Evolutionary conservation across 2,329 filamentous ascomycete genomes (phyloP), one percentile per base, ranked within the genome.

Genomic region (Gaeumannomyces sp.): DNA sequence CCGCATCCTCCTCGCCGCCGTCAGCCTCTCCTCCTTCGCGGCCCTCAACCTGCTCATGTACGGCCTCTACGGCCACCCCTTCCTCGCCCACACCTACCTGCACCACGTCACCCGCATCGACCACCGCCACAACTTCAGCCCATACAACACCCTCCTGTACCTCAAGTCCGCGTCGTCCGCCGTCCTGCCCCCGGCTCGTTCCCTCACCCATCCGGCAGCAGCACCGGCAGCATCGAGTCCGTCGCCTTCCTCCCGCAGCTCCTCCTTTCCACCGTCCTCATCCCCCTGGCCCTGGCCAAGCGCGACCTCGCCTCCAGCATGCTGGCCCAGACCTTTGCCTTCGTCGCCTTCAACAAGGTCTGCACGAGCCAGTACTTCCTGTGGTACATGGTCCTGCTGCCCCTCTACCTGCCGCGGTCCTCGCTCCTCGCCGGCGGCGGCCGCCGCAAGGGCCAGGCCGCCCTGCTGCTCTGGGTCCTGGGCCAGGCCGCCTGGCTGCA

Each of bases 341-440:
- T 99, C 76, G 95, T 98, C 4, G 89, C 93, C 0, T 98, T 98
- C 71, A 99, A 99, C 79, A 99, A 99, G 80, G 95, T 99, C 67
- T 98, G 94, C 83, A 99, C 95, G 3, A 97, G 93, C 72, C 94
- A 97, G 92, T 99, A 99, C 76, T 99, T 99, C 76, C 85, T 99
- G 62, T 99, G 95, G 95, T 98, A 99, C 77, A 88, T 97, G 77
- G 86, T 97, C 69, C 91, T 99, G 70, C 81, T 98, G 3, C 95
- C 95, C 0, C 88, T 97, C 62, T 96, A 97, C 74, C 87, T 99
- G 0, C 93, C 94, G 0, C 79, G 79, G 53, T 97, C 93, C 0
- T 89, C 89, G 0, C 82, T 97, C 19, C 77, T 96, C 0, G 77
- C 75, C 5, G 81, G 75, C 5, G 81, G 75, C 5, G 81, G 78